Evolutionary conservation across 2,329 filamentous ascomycete species (phyloP).

Genomic region (Berkeleyomyces basicola): DNA sequence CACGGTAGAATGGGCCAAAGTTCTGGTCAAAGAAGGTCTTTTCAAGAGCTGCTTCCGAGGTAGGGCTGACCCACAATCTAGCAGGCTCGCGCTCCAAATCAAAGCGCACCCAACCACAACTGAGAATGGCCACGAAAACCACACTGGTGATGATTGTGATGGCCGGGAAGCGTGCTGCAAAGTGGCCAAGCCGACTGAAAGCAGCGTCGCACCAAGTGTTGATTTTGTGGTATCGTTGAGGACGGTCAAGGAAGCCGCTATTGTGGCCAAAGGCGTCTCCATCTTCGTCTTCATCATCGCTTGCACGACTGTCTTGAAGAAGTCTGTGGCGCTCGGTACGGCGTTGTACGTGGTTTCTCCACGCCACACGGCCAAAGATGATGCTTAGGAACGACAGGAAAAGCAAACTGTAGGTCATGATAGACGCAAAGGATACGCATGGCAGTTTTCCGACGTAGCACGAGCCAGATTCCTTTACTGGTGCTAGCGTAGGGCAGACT

Average conservation of each 20-base stretch:
- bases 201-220: slow-evolving; percentile 68
- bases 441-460: slow-evolving; percentile 81
- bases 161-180: slow-evolving; percentile 66
- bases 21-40: slow-evolving; percentile 86
- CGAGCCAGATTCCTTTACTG: slow-evolving; percentile 48
- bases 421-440: slow-evolving; percentile 82
- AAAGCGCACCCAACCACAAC: slow-evolving; percentile 76
- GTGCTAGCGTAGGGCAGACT: slow-evolving; percentile 68
- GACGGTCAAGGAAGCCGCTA: slow-evolving; percentile 60
- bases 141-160: slow-evolving; percentile 66
- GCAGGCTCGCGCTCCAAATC: slow-evolving; percentile 83
- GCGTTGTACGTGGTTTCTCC: slow-evolving; percentile 53
- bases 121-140: slow-evolving; percentile 61
- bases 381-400: slow-evolving; percentile 49
- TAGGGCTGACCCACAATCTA: slow-evolving; percentile 88
- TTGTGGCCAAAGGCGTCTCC: slow-evolving; percentile 46
- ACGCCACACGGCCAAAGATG: slow-evolving; percentile 58
- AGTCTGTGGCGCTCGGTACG: slow-evolving; percentile 73
- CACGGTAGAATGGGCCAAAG: slow-evolving; percentile 91
- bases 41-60: slow-evolving; percentile 76
- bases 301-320: slow-evolving; percentile 66
- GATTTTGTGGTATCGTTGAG: slow-evolving; percentile 62
- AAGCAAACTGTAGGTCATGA: slow-evolving; percentile 67
- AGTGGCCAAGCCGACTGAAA: slow-evolving; percentile 66
- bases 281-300: slow-evolving; percentile 88